A percentile compares a stretch with the other conserved stretches of the same genome.
phyloP scores from a whole-genome alignment of 768 basidiomycete genomes.

The Phylloporus sp. region DNA sequence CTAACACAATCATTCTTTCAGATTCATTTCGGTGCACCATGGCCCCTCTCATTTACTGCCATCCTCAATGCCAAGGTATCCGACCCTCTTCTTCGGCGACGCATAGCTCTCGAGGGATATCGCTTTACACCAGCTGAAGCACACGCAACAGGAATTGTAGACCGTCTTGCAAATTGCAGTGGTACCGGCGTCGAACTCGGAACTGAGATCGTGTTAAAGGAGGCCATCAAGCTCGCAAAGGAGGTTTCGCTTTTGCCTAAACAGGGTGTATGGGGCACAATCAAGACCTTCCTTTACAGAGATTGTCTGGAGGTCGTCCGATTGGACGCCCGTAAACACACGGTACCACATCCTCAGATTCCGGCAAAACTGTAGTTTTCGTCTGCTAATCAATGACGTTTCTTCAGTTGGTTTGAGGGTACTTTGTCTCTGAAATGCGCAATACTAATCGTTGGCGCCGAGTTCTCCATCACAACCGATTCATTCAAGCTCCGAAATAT shows the following conservation, averaged over 20 bases:
- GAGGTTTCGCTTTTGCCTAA: constrained; percentile 46
- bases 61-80: constrained; percentile 63
- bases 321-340: constrained; percentile 14
- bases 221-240: constrained; percentile 60
- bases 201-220: constrained; percentile 55
- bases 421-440: constrained; percentile 2
- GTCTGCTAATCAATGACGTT: constrained; percentile 6
- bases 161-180: constrained; percentile 42
- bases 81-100: constrained; percentile 53
- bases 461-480: constrained; percentile 8
- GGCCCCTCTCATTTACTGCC: constrained; percentile 67
- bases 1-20: constrained; percentile 23
- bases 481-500: constrained; percentile 1
- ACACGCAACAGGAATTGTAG: constrained; percentile 59
- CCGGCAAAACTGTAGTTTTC: constrained; percentile 17
- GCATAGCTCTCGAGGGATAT: constrained; percentile 75
- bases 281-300: constrained; percentile 60
- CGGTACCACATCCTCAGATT: background rate
- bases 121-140: constrained; percentile 74
- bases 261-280: constrained; percentile 65
- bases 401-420: background rate
- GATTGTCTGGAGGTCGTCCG: constrained; percentile 44
- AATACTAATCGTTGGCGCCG: background rate
- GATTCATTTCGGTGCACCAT: constrained; percentile 79
- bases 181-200: constrained; percentile 43